A percentile compares a stretch with the other conserved stretches of the same genome.
phyloP scores from a whole-genome alignment of 352 stramenopile species.

The Pythium biforme region DNA sequence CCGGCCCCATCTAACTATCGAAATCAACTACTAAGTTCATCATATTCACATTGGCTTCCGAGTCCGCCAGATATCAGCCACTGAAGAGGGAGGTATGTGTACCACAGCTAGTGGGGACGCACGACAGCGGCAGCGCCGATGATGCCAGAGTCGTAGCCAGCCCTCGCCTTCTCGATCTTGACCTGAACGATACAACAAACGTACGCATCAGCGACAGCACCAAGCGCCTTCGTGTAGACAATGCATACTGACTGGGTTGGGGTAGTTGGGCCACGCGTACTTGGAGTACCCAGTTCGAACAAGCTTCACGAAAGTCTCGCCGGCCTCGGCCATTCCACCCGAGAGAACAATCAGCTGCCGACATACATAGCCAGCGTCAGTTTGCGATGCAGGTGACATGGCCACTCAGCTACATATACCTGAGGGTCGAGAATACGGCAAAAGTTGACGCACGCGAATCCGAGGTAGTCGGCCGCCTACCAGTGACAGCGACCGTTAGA shows the following conservation, averaged over 20 bases:
- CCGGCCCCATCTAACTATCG: slow-evolving; percentile 16
- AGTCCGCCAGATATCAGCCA: background rate
- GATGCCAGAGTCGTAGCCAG: slow-evolving; percentile 83
- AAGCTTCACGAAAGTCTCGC: slow-evolving; percentile 64
- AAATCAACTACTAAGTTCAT: background rate
- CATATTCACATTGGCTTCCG: background rate
- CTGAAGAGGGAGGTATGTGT: background rate
- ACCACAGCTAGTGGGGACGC: slow-evolving; percentile 4
- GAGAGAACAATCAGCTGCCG: slow-evolving; percentile 76
- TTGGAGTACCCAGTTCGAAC: slow-evolving; percentile 60
- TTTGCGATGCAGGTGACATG: background rate
- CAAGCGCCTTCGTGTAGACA: background rate
- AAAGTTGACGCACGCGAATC: slow-evolving; percentile 81
- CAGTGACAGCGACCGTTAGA: background rate
- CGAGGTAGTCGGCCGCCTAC: slow-evolving; percentile 76
- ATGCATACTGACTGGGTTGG: slow-evolving; percentile 67
- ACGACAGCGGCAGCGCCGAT: slow-evolving; percentile 60
- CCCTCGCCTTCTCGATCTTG: slow-evolving; percentile 72
- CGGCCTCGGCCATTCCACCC: slow-evolving; percentile 70
- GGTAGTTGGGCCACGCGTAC: slow-evolving; percentile 71
- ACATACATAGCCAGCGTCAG: background rate
- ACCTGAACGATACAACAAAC: slow-evolving; percentile 32
- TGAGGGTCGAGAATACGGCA: slow-evolving; percentile 73
- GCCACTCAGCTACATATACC: slow-evolving; percentile 25
- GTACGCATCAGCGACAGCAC: background rate